Percentiles rank a stretch among this genome's conserved stretches.
Evolutionary conservation across 139 green algal genomes (phyloP).

Genomic region (Chlorella vulgaris): DNA sequence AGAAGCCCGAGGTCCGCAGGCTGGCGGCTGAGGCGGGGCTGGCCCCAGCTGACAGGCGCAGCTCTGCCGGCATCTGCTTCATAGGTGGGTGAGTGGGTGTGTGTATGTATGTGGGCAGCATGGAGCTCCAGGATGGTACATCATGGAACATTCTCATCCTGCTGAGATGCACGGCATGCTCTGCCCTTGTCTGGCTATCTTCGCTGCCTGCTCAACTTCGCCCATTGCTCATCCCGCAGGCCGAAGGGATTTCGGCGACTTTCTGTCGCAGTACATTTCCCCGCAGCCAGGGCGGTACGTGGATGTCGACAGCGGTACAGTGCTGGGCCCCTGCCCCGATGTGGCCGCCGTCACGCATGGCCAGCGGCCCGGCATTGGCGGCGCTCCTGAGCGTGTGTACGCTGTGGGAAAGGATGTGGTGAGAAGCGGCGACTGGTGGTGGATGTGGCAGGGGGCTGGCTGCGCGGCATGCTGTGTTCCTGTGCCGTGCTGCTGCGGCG

Average conservation of each 20-base stretch:
- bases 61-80: constrained; percentile 88
- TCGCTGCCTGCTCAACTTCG: not conserved
- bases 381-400: constrained; percentile 55
- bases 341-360: constrained; percentile 73
- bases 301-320: constrained; percentile 48
- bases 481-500: too few species aligned
- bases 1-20: constrained; percentile 68
- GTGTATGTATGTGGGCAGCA: not conserved
- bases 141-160: not conserved
- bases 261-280: constrained; percentile 72
- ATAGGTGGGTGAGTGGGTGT: constrained; percentile 54
- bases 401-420: constrained; percentile 77
- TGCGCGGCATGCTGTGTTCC: too few species aligned
- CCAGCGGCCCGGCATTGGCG: constrained; percentile 74
- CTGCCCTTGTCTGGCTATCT: not conserved
- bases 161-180: not conserved
- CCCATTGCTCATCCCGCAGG: constrained; percentile 12
- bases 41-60: constrained; percentile 44
- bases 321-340: constrained; percentile 61
- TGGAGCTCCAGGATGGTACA: too few species aligned
- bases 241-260: constrained; percentile 72
- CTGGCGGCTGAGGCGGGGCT: constrained; percentile 55
- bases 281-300: constrained; percentile 60
- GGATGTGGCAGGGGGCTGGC: too few species aligned
- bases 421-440: not conserved